Percentiles rank a stretch among this genome's conserved stretches.
Conservation (phyloP, 495 filamentous ascomycete genomes). For the Trypethelium eluteriae region DNA sequence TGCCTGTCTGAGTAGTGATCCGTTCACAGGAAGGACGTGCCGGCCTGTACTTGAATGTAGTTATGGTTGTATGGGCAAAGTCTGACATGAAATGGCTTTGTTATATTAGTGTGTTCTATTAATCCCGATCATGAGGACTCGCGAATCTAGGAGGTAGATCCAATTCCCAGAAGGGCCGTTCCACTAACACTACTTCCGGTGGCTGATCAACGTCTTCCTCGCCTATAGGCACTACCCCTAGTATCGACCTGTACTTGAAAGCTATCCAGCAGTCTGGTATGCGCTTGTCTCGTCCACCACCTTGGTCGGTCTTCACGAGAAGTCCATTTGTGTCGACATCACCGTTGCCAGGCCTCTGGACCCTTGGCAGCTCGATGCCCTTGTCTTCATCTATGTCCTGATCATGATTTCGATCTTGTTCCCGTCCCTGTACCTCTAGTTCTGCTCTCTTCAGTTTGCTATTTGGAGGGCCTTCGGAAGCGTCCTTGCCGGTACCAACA, state of each 20-base stretch:
- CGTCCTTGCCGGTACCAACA: slow-evolving; percentile 33
- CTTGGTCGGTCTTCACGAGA: slow-evolving; percentile 24
- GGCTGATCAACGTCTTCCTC: slow-evolving; percentile 29
- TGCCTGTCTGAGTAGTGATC: too few relatives aligned
- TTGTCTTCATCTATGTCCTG: slow-evolving; percentile 15
- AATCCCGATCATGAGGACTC: slow-evolving; percentile 24
- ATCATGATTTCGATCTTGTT: slow-evolving; percentile 9
- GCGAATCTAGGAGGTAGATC: slow-evolving; percentile 63
- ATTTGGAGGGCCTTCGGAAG: slow-evolving; percentile 35
- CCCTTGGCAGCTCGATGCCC: slow-evolving; percentile 18
- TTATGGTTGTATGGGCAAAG: neutral
- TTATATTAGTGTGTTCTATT: neutral
- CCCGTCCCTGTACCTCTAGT: slow-evolving; percentile 3
- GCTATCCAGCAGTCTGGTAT: slow-evolving; percentile 60
- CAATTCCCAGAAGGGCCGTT: slow-evolving; percentile 78
- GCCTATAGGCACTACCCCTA: slow-evolving; percentile 73
- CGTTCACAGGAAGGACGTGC: neutral
- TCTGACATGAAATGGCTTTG: neutral
- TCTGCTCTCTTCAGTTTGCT: too few relatives aligned
- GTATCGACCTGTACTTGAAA: slow-evolving; percentile 81
- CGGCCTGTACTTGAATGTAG: neutral
- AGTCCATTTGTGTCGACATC: neutral
- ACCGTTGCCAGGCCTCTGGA: slow-evolving; percentile 14
- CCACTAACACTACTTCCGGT: slow-evolving; percentile 77
- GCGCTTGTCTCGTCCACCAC: slow-evolving; percentile 3